Percentiles rank a stretch among this genome's conserved stretches.
Conservation (phyloP, 1,284 basidiomycete species). For the Leccinum proliferum region DNA sequence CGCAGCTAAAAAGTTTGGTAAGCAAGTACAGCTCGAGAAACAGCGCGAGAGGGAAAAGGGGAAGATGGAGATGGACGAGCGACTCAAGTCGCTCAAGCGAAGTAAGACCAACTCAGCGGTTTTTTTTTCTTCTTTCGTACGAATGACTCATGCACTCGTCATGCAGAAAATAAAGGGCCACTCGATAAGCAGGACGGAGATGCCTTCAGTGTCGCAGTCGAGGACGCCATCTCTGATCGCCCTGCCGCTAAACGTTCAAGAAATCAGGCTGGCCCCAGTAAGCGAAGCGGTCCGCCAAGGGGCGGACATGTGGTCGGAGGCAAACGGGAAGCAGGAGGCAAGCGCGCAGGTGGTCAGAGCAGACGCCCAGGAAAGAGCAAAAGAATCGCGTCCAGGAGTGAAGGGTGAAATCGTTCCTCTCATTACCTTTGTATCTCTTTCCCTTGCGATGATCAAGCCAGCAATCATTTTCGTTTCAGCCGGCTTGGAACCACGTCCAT, state of each 20-base stretch:
- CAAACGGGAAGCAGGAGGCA: slow-evolving; percentile 21
- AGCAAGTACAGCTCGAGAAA: slow-evolving; percentile 91
- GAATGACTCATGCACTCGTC: slow-evolving; percentile 1
- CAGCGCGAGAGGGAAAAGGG: slow-evolving; percentile 67
- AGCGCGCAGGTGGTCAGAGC: slow-evolving; percentile 21
- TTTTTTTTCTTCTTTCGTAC: not conserved
- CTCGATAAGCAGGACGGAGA: slow-evolving; percentile 73
- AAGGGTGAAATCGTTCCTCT: slow-evolving; percentile 15
- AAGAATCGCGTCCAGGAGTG: slow-evolving; percentile 44
- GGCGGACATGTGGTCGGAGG: slow-evolving; percentile 16
- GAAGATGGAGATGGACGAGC: slow-evolving; percentile 84
- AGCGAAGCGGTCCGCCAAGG: slow-evolving; percentile 14
- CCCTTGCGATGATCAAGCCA: not conserved
- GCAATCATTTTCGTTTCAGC: not conserved
- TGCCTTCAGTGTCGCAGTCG: slow-evolving; percentile 81
- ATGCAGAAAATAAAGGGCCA: slow-evolving; percentile 75
- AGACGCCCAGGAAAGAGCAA: slow-evolving; percentile 62
- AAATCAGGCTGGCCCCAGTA: slow-evolving; percentile 24
- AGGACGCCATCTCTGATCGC: slow-evolving; percentile 78
- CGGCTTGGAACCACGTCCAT: not conserved
- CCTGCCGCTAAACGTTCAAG: slow-evolving; percentile 55
- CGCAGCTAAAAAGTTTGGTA: slow-evolving; percentile 97
- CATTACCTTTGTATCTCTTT: slow-evolving; percentile 11
- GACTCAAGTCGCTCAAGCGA: slow-evolving; percentile 80
- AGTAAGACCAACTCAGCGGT: slow-evolving; percentile 41